phyloP scores from a whole-genome alignment of 1,284 basidiomycete genomes.

The Ustilago esculenta region DNA sequence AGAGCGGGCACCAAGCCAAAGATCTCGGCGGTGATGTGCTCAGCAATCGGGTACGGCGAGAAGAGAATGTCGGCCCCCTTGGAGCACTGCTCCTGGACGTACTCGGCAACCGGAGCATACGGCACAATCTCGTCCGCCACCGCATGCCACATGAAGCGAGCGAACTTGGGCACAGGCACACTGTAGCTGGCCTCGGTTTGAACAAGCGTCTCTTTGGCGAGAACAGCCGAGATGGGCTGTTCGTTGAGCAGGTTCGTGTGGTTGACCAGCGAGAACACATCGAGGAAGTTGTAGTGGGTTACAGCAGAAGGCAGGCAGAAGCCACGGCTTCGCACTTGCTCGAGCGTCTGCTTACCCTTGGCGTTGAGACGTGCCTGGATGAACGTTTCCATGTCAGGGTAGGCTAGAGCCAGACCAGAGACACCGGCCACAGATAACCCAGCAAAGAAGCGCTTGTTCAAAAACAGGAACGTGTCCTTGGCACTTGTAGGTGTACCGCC shows the following conservation, averaged over 20 bases:
- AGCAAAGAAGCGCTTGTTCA: slow-evolving; percentile 47
- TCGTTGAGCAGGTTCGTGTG: slow-evolving; percentile 39
- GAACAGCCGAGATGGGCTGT: slow-evolving; percentile 19
- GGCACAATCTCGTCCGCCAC: slow-evolving; percentile 60
- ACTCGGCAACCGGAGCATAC: slow-evolving; percentile 36
- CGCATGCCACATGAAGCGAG: slow-evolving; percentile 58
- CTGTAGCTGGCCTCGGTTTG: slow-evolving; percentile 19
- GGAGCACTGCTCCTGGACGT: slow-evolving; percentile 56
- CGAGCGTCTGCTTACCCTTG: slow-evolving; percentile 18
- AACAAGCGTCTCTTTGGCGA: slow-evolving; percentile 44
- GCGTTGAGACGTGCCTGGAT: slow-evolving; percentile 20
- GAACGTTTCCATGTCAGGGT: slow-evolving; percentile 40
- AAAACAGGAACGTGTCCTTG: slow-evolving; percentile 30
- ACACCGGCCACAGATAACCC: slow-evolving; percentile 56
- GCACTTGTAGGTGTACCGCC: slow-evolving; percentile 59
- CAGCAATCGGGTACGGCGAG: slow-evolving; percentile 32
- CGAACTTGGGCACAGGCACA: slow-evolving; percentile 53
- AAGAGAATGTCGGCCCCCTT: slow-evolving; percentile 58
- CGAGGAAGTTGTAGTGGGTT: slow-evolving; percentile 16
- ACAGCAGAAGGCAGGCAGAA: slow-evolving; percentile 41
- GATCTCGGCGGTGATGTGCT: slow-evolving; percentile 47
- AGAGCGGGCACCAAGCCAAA: slow-evolving; percentile 35
- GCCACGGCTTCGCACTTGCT: slow-evolving; percentile 16
- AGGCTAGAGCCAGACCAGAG: slow-evolving; percentile 32
- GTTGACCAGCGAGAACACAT: slow-evolving; percentile 44